Evolutionary conservation across 164 flowering plant genomes (phyloP).

Genomic region (Buxus sempervirens): DNA sequence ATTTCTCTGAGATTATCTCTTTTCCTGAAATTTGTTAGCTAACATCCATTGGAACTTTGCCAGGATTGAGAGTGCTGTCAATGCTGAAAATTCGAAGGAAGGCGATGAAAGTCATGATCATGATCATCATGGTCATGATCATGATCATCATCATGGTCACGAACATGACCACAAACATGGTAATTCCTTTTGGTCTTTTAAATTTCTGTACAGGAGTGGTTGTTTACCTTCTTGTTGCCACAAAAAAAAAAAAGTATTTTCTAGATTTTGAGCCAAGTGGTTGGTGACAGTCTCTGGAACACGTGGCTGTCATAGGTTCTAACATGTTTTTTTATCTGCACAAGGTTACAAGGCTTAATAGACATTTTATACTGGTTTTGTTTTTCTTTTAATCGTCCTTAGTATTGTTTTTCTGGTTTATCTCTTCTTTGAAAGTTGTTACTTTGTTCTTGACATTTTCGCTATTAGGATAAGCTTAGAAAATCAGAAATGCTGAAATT

Average conservation of each 20-base stretch:
- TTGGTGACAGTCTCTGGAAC: too few species aligned
- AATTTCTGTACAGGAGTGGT: not conserved
- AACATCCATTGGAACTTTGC: slow-evolving; percentile 7
- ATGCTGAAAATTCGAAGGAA: slow-evolving; percentile 54
- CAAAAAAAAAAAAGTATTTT: too few species aligned
- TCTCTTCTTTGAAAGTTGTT: not conserved
- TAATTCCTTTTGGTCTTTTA: slow-evolving; percentile 13
- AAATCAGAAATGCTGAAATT: not conserved
- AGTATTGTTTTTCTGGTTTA: not conserved
- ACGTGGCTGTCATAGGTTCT: too few species aligned
- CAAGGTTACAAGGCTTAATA: too few species aligned
- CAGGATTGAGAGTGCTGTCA: slow-evolving; percentile 70
- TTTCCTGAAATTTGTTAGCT: not conserved
- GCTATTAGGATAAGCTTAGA: too few species aligned
- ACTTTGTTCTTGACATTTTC: too few species aligned
- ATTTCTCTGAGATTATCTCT: too few species aligned
- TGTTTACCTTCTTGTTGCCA: not conserved
- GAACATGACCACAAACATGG: slow-evolving; percentile 58
- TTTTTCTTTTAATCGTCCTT: too few species aligned
- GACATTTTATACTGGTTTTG: too few species aligned
- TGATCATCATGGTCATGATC: slow-evolving; percentile 49
- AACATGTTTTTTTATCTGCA: too few species aligned
- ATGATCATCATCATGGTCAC: slow-evolving; percentile 31
- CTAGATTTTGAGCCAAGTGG: not conserved
- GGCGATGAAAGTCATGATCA: slow-evolving; percentile 45